Base-by-base conservation (phyloP, 768 basidiomycete species). In the Gautieria morchelliformis region DNA sequence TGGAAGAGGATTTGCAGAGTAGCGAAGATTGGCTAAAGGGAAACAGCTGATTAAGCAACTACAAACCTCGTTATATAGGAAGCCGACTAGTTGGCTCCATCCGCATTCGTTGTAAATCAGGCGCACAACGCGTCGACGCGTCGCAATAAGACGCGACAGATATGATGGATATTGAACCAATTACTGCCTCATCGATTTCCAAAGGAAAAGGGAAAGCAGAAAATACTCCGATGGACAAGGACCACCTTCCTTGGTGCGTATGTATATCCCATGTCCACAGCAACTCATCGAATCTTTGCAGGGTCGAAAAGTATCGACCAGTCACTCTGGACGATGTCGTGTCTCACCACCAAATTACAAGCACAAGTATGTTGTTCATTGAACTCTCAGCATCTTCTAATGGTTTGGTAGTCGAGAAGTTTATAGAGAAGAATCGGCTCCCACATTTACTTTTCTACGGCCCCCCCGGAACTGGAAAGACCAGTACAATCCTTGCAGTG, bases 301-400 rank as follows among this genome's bases (percentile, higher is more conserved):
- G 95, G 95, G 96, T 98, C 39, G 95, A 99, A 71, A 97, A 98
- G 71, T 98, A 97, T 72, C 75, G 96, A 54, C 96, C 96, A 12
- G 87, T 85, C 9, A 86, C 87, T 3, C 72, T 99, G 57, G 85
- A 87, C 64, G 96, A 98, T 64, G 92, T 99, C 20, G 96, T 99
- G 8, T 95, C 95, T 0, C 96, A 99, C 67, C 85, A 89, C 62
- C 93, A 96, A 67, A 98, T 98, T 62, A 97, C 87, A 1, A 81
- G 75, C 47, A 99, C 96, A 8, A 97, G 96, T 98, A 60, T 64
- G 87, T 73, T 47, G 35, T 22, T 27, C 1, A 32, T 51, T 32
- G 42, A 14, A n/a, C 32, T 19, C n/a, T 52, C 41, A 17, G 22
- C 53, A 56, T 60, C 63, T 62, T 51, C 48, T 54, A 45, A 15